A percentile compares a stretch with the other conserved stretches of the same genome.
These are phyloP conservation scores for Tulasnella sp. DNA, from an alignment of 768 basidiomycete genomes.

Conservation along the genomic window DNA sequence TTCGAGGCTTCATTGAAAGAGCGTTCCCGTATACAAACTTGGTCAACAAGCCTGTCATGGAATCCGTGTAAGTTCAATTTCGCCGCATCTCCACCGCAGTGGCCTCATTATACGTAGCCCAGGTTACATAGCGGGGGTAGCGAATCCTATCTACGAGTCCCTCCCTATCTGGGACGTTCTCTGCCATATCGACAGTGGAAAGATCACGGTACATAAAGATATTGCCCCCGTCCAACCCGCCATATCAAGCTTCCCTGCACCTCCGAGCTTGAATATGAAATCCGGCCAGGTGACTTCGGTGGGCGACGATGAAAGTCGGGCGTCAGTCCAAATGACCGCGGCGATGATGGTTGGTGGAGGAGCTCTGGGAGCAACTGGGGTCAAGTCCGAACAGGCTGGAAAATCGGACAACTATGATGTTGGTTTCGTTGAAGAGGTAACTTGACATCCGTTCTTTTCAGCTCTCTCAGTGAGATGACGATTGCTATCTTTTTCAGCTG, in stretches of 20 bases:
- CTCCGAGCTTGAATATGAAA: neutral
- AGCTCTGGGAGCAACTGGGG: neutral
- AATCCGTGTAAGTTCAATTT: conserved; percentile 67
- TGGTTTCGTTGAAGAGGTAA: conserved; percentile 90
- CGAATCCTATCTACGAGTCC: conserved; percentile 93
- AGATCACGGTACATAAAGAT: conserved; percentile 85
- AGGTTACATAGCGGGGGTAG: conserved; percentile 95
- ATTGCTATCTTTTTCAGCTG: conserved; percentile 55
- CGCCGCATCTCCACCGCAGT: neutral
- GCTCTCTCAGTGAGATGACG: neutral
- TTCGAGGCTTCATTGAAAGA: conserved; percentile 86
- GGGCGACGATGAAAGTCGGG: conserved; percentile 29
- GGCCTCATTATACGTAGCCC: conserved; percentile 52
- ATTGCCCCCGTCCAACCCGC: conserved; percentile 55
- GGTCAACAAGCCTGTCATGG: conserved; percentile 54
- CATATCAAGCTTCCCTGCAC: conserved; percentile 25
- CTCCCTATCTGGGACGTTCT: conserved; percentile 89
- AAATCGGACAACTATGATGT: conserved; percentile 72
- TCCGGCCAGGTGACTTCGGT: conserved; percentile 18
- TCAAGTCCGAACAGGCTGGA: conserved; percentile 29
- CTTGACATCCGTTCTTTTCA: conserved; percentile 43
- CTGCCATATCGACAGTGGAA: conserved; percentile 86
- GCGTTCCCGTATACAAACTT: conserved; percentile 96
- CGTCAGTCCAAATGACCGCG: conserved; percentile 27
- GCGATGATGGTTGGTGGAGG: conserved; percentile 30